These are phyloP conservation scores for Symbiodinium natans DNA, from an alignment of 73 alveolate genomes.

Conservation along the genomic window DNA sequence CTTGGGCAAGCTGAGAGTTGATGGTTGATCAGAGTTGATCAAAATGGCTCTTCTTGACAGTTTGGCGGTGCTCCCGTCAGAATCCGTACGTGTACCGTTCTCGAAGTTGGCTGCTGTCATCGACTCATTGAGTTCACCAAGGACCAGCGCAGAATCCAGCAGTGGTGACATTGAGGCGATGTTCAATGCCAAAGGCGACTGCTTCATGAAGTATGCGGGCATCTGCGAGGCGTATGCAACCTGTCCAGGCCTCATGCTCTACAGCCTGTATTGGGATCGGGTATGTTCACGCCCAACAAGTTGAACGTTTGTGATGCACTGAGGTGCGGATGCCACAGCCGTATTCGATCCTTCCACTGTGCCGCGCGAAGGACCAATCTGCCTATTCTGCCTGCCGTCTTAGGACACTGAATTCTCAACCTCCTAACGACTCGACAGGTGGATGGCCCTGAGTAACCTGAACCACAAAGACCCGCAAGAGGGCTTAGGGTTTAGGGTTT, in stretches of 20 bases:
- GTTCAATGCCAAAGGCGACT: slow-evolving; percentile 28
- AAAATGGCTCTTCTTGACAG: too few relatives aligned
- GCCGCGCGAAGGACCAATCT: neutral
- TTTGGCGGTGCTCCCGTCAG: too few relatives aligned
- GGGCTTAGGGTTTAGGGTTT: too few relatives aligned
- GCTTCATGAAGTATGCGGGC: slow-evolving; percentile 88
- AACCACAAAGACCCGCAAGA: too few relatives aligned
- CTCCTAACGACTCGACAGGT: too few relatives aligned
- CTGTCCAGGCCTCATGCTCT: neutral
- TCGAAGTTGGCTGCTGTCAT: too few relatives aligned
- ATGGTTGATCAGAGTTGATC: too few relatives aligned
- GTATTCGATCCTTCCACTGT: neutral
- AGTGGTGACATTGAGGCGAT: slow-evolving; percentile 41
- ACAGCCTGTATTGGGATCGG: neutral
- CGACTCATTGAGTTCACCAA: neutral
- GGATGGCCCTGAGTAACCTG: too few relatives aligned
- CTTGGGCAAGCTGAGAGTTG: neutral
- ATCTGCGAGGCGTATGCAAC: slow-evolving; percentile 63
- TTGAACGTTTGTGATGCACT: neutral
- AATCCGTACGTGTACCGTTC: too few relatives aligned
- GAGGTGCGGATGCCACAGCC: slow-evolving; percentile 12
- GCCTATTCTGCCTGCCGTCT: too few relatives aligned
- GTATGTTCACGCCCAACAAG: neutral
- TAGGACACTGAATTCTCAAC: too few relatives aligned
- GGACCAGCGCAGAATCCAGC: slow-evolving; percentile 45